A percentile compares a stretch with the other conserved stretches of the same genome.
Evolutionary conservation across 2,329 filamentous ascomycete species (phyloP).

Genomic region (Pseudogymnoascus sp.): DNA sequence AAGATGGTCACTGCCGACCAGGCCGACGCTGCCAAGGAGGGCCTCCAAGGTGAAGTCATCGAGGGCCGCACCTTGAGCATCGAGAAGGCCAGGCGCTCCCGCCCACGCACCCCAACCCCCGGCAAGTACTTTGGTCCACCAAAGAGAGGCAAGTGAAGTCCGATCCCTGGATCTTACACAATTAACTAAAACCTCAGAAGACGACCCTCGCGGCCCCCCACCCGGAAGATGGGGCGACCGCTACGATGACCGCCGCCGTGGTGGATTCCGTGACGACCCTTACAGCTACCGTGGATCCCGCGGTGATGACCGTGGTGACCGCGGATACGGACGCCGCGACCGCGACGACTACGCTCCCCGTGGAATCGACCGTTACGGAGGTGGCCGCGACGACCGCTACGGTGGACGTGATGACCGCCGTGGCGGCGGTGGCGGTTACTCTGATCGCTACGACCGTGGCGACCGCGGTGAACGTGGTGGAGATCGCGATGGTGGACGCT

Average conservation of each 20-base stretch:
- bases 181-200: conserved; percentile 34
- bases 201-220: conserved; percentile 40
- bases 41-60: conserved; percentile 86
- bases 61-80: conserved; percentile 96
- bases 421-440: conserved; percentile 35
- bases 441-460: conserved; percentile 33
- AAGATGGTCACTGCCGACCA: conserved; percentile 96
- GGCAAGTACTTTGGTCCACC: conserved; percentile 99
- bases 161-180: conserved; percentile 31
- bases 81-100: conserved; percentile 93
- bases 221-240: conserved; percentile 45
- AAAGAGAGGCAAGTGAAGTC: conserved; percentile 71
- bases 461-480: conserved; percentile 35
- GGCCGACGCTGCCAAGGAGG: conserved; percentile 94
- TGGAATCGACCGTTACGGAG: conserved; percentile 30
- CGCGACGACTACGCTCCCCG: conserved; percentile 29
- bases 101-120: conserved; percentile 89
- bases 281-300: conserved; percentile 46
- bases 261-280: conserved; percentile 44
- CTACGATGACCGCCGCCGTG: conserved; percentile 52
- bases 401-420: conserved; percentile 34
- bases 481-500: conserved; percentile 34
- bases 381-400: conserved; percentile 26
- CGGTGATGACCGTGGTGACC: conserved; percentile 36
- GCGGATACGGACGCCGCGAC: conserved; percentile 32